phyloP scores from a whole-genome alignment of 176 grass and related monocot species.

The Oryza glaberrima region DNA sequence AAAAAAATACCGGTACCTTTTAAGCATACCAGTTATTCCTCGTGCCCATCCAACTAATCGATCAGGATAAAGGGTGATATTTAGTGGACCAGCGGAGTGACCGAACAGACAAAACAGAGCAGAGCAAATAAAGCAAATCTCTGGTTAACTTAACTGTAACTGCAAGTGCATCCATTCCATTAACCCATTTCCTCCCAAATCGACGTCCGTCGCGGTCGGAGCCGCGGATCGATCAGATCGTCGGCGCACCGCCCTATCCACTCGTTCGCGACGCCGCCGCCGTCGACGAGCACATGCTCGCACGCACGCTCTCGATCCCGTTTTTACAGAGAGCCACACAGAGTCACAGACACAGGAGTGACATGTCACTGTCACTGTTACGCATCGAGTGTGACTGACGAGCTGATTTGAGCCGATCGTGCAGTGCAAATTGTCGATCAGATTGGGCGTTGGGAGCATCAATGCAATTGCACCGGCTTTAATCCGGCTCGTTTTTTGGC shows the following conservation, averaged over 20 bases:
- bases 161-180: background rate
- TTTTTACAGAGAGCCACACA: too few relatives aligned
- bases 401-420: background rate
- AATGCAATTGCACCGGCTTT: background rate
- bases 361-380: background rate
- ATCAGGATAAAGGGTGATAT: background rate
- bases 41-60: background rate
- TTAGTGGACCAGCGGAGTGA: background rate
- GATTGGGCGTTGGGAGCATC: background rate
- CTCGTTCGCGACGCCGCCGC: background rate
- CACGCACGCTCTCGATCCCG: too few relatives aligned
- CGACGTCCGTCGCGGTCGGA: too few relatives aligned
- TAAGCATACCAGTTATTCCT: too few relatives aligned
- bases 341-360: background rate
- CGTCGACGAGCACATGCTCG: background rate
- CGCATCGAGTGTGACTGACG: background rate
- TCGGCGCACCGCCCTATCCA: background rate
- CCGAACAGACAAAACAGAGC: background rate
- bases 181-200: background rate
- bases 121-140: too few relatives aligned
- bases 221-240: background rate
- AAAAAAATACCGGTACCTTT: too few relatives aligned
- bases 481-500: background rate
- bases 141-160: background rate
- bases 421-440: background rate